Percentiles rank a stretch among this genome's conserved stretches.
Conservation (phyloP, 208 protist genomes). For the Tetramitus jugosus region DNA sequence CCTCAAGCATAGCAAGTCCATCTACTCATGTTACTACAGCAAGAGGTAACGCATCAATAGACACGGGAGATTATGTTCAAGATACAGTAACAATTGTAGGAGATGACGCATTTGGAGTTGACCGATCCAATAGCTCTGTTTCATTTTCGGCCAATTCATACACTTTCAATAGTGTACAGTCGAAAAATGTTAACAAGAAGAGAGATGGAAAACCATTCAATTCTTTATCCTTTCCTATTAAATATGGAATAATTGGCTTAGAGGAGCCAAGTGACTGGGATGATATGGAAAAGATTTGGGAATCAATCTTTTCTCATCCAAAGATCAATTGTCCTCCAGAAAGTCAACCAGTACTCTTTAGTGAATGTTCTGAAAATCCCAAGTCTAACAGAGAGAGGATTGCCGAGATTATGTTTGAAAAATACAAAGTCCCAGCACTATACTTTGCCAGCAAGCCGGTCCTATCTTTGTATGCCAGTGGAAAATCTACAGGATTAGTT, state of each 20-base stretch:
- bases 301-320: neutral
- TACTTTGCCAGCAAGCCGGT: conserved; percentile 65
- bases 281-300: conserved; percentile 10
- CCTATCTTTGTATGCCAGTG: conserved; percentile 70
- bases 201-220: neutral
- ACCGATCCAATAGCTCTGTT: neutral
- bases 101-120: conserved; percentile 6
- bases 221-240: neutral
- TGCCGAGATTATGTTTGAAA: conserved; percentile 74
- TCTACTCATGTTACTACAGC: neutral
- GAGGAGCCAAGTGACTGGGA: conserved; percentile 20
- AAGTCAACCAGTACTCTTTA: conserved; percentile 64
- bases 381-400: conserved; percentile 65
- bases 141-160: neutral
- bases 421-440: conserved; percentile 48
- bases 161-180: neutral
- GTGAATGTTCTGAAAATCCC: conserved; percentile 70
- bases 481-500: conserved; percentile 64
- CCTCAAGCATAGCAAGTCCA: neutral
- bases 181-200: neutral
- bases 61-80: too few species aligned
- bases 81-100: neutral
- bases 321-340: neutral
- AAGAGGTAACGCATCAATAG: neutral
- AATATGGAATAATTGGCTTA: neutral